Evolutionary conservation across 2,329 filamentous ascomycete species (phyloP).

Genomic region (Verticillium nonalfalfae): DNA sequence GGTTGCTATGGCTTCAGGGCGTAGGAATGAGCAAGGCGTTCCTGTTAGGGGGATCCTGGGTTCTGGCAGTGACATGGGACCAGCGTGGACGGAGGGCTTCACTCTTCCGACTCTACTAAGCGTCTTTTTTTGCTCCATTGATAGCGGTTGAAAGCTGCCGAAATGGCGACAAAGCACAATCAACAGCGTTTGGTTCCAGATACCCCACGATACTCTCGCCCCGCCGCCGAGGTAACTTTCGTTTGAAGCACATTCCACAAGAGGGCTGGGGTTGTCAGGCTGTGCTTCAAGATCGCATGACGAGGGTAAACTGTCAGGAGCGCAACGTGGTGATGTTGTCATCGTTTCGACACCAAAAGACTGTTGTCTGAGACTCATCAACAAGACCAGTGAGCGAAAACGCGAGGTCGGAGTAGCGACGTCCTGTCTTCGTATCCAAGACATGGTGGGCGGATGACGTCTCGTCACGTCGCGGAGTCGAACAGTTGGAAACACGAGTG

Average conservation of each 20-base stretch:
- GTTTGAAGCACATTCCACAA: neutral
- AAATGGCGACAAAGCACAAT: neutral
- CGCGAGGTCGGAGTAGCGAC: neutral
- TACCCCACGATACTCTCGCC: neutral
- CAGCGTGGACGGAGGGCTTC: neutral
- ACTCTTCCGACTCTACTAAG: neutral
- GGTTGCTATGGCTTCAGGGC: neutral
- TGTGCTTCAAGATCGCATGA: neutral
- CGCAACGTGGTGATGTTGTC: neutral
- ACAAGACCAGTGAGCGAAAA: neutral
- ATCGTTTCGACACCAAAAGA: neutral
- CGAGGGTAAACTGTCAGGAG: neutral
- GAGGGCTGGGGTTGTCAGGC: neutral
- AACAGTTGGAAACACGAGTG: neutral
- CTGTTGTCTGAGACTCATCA: neutral
- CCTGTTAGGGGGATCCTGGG: neutral
- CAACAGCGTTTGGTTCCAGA: neutral
- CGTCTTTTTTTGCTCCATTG: neutral
- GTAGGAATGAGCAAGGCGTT: neutral
- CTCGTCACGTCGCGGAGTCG: neutral
- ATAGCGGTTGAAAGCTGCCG: neutral
- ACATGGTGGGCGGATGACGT: neutral
- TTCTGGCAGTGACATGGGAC: neutral
- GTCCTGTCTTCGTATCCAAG: neutral
- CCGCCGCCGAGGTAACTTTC: neutral